Percentiles rank a stretch among this genome's conserved stretches.
Conservation (phyloP, 2,329 filamentous ascomycete genomes). For the Colletotrichum higginsianum region DNA sequence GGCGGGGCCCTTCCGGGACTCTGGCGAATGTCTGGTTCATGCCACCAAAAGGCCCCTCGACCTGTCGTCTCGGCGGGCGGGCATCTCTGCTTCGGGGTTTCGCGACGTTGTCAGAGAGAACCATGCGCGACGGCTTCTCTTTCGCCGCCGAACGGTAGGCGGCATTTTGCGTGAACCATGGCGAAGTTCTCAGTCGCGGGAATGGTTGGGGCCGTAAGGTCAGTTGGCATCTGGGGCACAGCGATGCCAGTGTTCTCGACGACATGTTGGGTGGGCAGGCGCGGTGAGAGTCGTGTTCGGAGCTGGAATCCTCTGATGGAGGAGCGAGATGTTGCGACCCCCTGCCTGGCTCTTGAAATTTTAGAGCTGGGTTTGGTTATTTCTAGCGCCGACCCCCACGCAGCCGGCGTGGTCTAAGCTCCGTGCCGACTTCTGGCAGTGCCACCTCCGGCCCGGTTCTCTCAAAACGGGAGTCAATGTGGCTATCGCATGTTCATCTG, state of each 20-base stretch:
- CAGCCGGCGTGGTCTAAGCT: slow-evolving; percentile 39
- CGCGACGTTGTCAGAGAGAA: slow-evolving; percentile 68
- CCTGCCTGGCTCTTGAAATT: slow-evolving; percentile 28
- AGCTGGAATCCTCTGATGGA: slow-evolving; percentile 23
- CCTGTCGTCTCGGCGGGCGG: slow-evolving; percentile 55
- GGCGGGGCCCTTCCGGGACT: slow-evolving; percentile 44
- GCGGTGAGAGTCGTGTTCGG: not conserved
- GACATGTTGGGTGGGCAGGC: slow-evolving; percentile 36
- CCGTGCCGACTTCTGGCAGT: slow-evolving; percentile 34
- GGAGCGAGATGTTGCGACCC: not conserved
- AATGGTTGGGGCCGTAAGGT: slow-evolving; percentile 28
- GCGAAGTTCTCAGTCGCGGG: slow-evolving; percentile 44
- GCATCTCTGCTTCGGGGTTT: slow-evolving; percentile 53
- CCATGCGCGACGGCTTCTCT: slow-evolving; percentile 69
- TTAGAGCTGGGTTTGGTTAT: slow-evolving; percentile 33
- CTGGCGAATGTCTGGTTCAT: slow-evolving; percentile 70
- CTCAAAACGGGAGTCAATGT: not conserved
- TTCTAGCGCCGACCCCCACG: slow-evolving; percentile 39
- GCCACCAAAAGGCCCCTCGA: slow-evolving; percentile 66
- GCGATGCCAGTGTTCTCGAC: slow-evolving; percentile 39
- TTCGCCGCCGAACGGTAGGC: slow-evolving; percentile 53
- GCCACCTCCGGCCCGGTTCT: slow-evolving; percentile 7
- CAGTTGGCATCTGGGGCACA: slow-evolving; percentile 41
- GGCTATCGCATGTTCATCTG: too few species aligned
- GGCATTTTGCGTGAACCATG: slow-evolving; percentile 55